These are phyloP conservation scores for Daldinia grandis DNA, from an alignment of 495 filamentous ascomycete species.

Conservation along the genomic window DNA sequence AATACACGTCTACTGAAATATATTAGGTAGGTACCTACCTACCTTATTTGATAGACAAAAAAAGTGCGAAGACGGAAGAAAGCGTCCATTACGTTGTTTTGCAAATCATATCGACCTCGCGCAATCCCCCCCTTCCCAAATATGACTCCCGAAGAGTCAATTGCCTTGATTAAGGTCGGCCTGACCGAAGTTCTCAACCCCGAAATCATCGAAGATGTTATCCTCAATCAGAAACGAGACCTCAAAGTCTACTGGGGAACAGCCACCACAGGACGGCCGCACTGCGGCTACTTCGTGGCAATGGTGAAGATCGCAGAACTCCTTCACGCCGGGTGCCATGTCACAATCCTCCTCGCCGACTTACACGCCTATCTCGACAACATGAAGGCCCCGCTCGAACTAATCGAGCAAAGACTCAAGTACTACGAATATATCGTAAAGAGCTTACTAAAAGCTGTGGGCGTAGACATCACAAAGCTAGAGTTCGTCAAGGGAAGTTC, in stretches of 20 bases:
- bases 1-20: conserved; percentile 22
- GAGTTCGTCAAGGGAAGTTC: conserved; percentile 84
- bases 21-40: too few relatives aligned
- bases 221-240: conserved; percentile 74
- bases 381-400: conserved; percentile 84
- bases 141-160: conserved; percentile 48
- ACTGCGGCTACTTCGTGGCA: conserved; percentile 85
- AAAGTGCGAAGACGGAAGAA: conserved; percentile 2
- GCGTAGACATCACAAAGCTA: conserved; percentile 79
- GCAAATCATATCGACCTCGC: neutral
- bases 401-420: conserved; percentile 78
- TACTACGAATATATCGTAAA: conserved; percentile 77
- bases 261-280: conserved; percentile 81
- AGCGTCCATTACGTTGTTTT: neutral
- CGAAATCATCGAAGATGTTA: conserved; percentile 78
- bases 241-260: conserved; percentile 90
- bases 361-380: conserved; percentile 83
- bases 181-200: conserved; percentile 85
- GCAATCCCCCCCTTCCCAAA: conserved; percentile 3
- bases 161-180: conserved; percentile 80
- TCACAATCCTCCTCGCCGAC: conserved; percentile 84
- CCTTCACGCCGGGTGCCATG: conserved; percentile 81
- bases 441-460: conserved; percentile 71
- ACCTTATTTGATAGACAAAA: neutral
- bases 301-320: conserved; percentile 90